A percentile compares a stretch with the other conserved stretches of the same genome.
phyloP scores from a whole-genome alignment of 495 filamentous ascomycete species.

The Penicillium dipodomyicola region DNA sequence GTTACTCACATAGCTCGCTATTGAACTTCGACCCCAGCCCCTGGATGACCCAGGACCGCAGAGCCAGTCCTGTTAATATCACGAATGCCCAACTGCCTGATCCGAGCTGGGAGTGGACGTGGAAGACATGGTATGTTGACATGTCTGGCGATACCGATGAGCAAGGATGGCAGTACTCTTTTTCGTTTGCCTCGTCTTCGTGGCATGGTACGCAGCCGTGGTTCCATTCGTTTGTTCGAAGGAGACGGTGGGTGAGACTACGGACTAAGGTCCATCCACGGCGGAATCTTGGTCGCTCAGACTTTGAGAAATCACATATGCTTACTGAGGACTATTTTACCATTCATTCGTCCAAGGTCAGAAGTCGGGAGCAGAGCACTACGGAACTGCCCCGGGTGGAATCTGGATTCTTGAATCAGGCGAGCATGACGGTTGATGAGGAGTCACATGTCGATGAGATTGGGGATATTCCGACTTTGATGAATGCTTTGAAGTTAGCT shows the following conservation, averaged over 20 bases:
- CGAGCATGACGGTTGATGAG: conserved; percentile 31
- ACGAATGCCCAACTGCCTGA: conserved; percentile 90
- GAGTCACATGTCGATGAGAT: conserved; percentile 54
- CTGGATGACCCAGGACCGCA: conserved; percentile 76
- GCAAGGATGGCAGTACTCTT: conserved; percentile 94
- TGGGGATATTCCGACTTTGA: conserved; percentile 60
- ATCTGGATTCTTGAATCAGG: conserved; percentile 35
- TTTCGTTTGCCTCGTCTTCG: conserved; percentile 75
- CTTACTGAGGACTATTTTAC: conserved; percentile 86
- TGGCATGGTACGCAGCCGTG: conserved; percentile 93
- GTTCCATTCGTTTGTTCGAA: conserved; percentile 88
- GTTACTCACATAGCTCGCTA: conserved; percentile 82
- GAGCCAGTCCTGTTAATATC: conserved; percentile 78
- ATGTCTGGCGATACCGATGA: conserved; percentile 84
- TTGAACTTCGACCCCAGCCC: conserved; percentile 80
- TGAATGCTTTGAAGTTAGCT: conserved; percentile 60
- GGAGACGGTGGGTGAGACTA: conserved; percentile 84
- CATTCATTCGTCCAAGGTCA: conserved; percentile 55
- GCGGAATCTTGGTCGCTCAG: conserved; percentile 27
- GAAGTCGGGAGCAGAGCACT: conserved; percentile 41
- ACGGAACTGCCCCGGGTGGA: conserved; percentile 31
- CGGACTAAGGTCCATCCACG: conserved; percentile 56
- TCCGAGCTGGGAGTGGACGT: conserved; percentile 94
- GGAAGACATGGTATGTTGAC: conserved; percentile 92
- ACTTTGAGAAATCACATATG: conserved; percentile 53